Conservation (phyloP, 176 grass and related monocot species). For the Cenchrus americanus region DNA sequence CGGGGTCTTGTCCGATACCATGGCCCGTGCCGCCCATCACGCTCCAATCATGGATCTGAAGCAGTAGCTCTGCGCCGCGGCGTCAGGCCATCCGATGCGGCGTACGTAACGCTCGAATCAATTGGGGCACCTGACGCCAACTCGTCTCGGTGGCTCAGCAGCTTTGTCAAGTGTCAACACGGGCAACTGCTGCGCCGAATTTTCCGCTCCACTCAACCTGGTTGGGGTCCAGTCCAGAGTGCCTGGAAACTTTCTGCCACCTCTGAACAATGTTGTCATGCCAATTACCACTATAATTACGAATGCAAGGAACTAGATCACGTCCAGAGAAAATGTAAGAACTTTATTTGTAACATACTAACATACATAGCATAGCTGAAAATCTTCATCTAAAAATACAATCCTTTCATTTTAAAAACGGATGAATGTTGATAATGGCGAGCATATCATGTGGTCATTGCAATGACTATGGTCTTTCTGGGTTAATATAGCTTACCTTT, state of each 20-base stretch:
- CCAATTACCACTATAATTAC: background rate
- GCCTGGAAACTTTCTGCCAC: background rate
- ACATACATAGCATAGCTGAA: too few species aligned
- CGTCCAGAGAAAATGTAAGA: too few species aligned
- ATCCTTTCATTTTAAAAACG: too few species aligned
- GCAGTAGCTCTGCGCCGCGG: background rate
- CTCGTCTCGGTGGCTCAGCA: slow-evolving; percentile 1
- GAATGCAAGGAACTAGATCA: background rate
- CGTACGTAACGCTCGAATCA: slow-evolving; percentile 28
- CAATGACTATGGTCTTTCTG: too few species aligned
- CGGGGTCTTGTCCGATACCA: slow-evolving; percentile 31
- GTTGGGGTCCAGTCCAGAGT: background rate
- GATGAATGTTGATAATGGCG: too few species aligned
- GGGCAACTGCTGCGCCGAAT: background rate
- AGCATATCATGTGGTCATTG: too few species aligned
- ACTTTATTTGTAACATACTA: too few species aligned
- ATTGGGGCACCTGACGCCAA: slow-evolving; percentile 2
- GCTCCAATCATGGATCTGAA: slow-evolving; percentile 46
- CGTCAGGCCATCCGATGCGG: slow-evolving; percentile 25
- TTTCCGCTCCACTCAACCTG: background rate
- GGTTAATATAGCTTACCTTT: too few species aligned
- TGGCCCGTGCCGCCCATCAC: slow-evolving; percentile 39
- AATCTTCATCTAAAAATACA: too few species aligned
- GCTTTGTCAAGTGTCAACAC: background rate
- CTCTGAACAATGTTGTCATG: background rate